Evolutionary conservation across 768 basidiomycete genomes (phyloP).

Genomic region (Kwoniella mangroviensis): DNA sequence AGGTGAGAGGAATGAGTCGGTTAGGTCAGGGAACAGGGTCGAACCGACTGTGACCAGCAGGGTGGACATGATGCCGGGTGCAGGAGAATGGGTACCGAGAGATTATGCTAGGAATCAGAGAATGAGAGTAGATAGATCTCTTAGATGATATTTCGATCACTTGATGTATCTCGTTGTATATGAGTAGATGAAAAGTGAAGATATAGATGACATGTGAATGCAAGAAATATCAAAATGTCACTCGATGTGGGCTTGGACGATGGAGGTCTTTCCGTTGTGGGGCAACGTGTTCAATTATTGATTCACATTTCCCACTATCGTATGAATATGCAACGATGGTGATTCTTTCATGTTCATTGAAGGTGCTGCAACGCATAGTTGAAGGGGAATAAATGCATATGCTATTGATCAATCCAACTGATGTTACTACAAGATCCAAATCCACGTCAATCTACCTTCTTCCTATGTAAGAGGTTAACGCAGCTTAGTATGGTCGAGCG

Average conservation of each 20-base stretch:
- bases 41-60: slow-evolving; percentile 88
- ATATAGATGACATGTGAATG: neutral
- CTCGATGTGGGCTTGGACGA: slow-evolving; percentile 1
- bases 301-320: neutral
- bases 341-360: too few species aligned
- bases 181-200: neutral
- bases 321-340: too few species aligned
- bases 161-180: too few species aligned
- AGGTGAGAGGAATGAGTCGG: slow-evolving; percentile 66
- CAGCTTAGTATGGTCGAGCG: slow-evolving; percentile 55
- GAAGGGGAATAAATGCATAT: neutral
- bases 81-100: too few species aligned
- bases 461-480: neutral
- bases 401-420: neutral
- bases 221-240: neutral
- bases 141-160: too few species aligned
- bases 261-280: slow-evolving; percentile 1
- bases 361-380: neutral
- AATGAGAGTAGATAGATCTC: too few species aligned
- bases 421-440: neutral
- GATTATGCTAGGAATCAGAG: too few species aligned
- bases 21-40: slow-evolving; percentile 78
- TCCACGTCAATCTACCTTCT: neutral
- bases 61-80: slow-evolving; percentile 4
- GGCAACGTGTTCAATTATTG: neutral